Evolutionary conservation across 1,284 basidiomycete genomes (phyloP).

Genomic region (Stygiomarasmius scandens): DNA sequence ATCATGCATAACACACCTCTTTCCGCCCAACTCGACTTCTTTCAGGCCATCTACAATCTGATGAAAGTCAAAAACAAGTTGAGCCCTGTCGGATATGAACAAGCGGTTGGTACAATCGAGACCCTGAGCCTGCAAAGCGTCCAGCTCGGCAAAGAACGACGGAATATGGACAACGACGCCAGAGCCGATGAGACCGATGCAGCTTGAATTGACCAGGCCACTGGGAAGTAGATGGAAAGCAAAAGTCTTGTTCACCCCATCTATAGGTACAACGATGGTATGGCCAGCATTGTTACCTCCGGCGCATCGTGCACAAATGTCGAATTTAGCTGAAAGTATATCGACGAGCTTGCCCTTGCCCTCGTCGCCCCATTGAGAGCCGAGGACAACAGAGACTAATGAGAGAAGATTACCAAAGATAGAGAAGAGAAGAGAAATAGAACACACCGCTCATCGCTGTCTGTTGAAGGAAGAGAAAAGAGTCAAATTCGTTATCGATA

Average conservation of each 20-base stretch:
- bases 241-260: slow-evolving; percentile 79
- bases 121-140: slow-evolving; percentile 84
- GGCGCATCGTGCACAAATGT: slow-evolving; percentile 95
- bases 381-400: slow-evolving; percentile 62
- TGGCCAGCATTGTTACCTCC: slow-evolving; percentile 99
- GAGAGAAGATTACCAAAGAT: too few relatives aligned
- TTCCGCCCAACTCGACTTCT: slow-evolving; percentile 94
- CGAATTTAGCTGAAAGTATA: slow-evolving; percentile 85
- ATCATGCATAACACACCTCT: slow-evolving; percentile 72
- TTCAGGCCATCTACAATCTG: slow-evolving; percentile 99
- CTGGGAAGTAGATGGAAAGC: slow-evolving; percentile 96
- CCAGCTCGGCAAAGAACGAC: slow-evolving; percentile 93
- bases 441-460: too few relatives aligned
- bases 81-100: slow-evolving; percentile 94
- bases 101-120: slow-evolving; percentile 86
- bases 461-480: too few relatives aligned
- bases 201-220: slow-evolving; percentile 89
- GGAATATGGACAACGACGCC: slow-evolving; percentile 97
- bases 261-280: slow-evolving; percentile 87
- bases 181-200: slow-evolving; percentile 87
- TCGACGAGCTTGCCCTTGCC: slow-evolving; percentile 97
- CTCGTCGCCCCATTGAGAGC: slow-evolving; percentile 95
- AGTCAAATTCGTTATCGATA: too few relatives aligned
- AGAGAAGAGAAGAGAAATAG: too few relatives aligned
- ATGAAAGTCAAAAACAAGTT: slow-evolving; percentile 98